Percentiles rank a stretch among this genome's conserved stretches.
These are phyloP conservation scores for Saksenaea vasiformis DNA, from an alignment of 371 early-diverging fungal genomes.

Conservation along the genomic window DNA sequence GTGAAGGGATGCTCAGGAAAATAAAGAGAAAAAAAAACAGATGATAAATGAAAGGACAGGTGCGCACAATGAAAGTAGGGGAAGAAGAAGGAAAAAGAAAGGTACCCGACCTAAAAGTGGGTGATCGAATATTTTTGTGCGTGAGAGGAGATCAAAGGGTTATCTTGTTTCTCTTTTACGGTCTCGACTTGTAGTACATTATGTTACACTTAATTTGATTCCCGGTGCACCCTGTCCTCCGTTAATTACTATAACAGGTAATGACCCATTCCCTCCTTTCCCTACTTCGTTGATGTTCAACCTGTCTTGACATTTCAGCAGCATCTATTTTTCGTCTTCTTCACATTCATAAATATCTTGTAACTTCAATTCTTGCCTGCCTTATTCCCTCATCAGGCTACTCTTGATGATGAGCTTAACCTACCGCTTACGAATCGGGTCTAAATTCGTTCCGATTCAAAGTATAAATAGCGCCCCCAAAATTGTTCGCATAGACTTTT, in stretches of 20 bases:
- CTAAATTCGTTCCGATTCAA: too few relatives aligned
- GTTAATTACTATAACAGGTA: not conserved
- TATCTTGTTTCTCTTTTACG: not conserved
- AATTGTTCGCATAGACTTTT: too few relatives aligned
- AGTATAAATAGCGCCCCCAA: too few relatives aligned
- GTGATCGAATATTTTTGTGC: constrained; percentile 5
- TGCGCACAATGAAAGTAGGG: not conserved
- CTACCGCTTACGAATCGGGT: too few relatives aligned
- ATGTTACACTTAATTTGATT: constrained; percentile 2
- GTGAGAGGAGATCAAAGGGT: constrained; percentile 3
- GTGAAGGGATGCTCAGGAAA: constrained; percentile 7
- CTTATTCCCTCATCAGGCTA: too few relatives aligned
- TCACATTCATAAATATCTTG: too few relatives aligned
- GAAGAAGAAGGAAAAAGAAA: constrained; percentile 9
- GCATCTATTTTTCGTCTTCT: too few relatives aligned
- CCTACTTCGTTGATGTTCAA: not conserved
- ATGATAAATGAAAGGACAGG: constrained; percentile 9
- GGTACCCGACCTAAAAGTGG: constrained; percentile 7
- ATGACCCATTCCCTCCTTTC: not conserved
- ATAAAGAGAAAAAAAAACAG: constrained; percentile 3
- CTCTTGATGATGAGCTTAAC: too few relatives aligned
- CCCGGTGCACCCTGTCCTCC: not conserved
- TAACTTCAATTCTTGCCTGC: too few relatives aligned
- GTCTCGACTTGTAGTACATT: constrained; percentile 5
- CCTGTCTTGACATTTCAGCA: too few relatives aligned